phyloP scores from a whole-genome alignment of 257 asterid genomes.

The Voacanga thouarsii region DNA sequence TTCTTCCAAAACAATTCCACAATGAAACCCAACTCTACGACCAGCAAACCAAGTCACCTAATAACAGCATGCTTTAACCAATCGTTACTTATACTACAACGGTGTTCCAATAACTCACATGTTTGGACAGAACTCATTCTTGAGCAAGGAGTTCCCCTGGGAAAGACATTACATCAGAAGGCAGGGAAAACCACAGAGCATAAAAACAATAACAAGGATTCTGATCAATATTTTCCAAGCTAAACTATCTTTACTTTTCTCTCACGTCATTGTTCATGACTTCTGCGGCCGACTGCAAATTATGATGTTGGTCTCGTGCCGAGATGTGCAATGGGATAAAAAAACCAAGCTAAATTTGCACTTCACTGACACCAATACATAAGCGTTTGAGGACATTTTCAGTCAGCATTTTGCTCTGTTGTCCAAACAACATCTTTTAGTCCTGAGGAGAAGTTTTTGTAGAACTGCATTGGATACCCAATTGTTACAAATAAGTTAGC shows the following conservation, averaged over 20 bases:
- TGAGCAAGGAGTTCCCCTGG: not conserved
- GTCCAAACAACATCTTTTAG: slow-evolving; percentile 74
- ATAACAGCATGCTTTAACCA: not conserved
- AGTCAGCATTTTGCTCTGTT: slow-evolving; percentile 25
- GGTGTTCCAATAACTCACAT: not conserved
- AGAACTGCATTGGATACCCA: slow-evolving; percentile 42
- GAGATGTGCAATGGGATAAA: not conserved
- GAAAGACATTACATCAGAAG: not conserved
- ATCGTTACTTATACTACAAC: not conserved
- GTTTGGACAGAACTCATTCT: not conserved
- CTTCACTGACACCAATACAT: too few relatives aligned
- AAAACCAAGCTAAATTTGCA: not conserved
- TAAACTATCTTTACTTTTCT: not conserved
- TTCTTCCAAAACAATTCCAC: not conserved
- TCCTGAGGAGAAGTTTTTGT: slow-evolving; percentile 69
- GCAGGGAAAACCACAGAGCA: not conserved
- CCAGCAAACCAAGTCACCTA: not conserved
- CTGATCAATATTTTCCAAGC: not conserved
- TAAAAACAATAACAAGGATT: not conserved
- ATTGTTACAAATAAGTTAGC: not conserved
- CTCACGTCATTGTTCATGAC: not conserved
- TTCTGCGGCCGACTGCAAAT: not conserved
- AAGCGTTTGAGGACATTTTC: too few relatives aligned
- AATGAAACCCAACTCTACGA: not conserved
- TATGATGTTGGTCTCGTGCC: not conserved